Evolutionary conservation across 2,329 filamentous ascomycete genomes (phyloP), one percentile per base, ranked within the genome.

Genomic region (Curvularia lunata): DNA sequence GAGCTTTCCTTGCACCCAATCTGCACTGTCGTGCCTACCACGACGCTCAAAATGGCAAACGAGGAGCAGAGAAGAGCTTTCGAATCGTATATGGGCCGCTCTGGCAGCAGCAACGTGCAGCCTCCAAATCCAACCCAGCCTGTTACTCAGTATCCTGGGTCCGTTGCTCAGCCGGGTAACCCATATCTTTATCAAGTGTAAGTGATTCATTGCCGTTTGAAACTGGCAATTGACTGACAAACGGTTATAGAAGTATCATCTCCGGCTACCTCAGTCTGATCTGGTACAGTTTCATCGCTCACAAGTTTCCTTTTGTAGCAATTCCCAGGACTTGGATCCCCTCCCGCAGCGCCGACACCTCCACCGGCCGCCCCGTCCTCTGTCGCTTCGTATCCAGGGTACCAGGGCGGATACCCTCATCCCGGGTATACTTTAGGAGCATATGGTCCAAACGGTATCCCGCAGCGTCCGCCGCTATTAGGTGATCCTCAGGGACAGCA

Each of bases 21-120:
- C 46, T 61, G 37, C 54, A 59, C 58, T 41, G 50, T 51, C 46
- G 63, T 64, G 48, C 61, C 56, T 68, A 56, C 64, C 41, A 58
- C 41, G 30, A 12, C 45, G n/a, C 9, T 48, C 37, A 54, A 40
- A 57, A 63, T 72, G 70, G 66, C 66, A 27, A 69, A 67, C 52
- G 71, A 72, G 41, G 72, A 74, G 58, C 68, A 73, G 50, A 58
- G 64, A 51, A 67, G 62, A 48, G 71, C 70, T 6, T 75, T 72
- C 56, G 64, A 64, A 37, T 64, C 67, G 48, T 74, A 72, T 52
- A 73, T 75, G 71, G 65, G 70, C 40, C 55, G 51, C 58, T 61
- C 53, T 18, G 41, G 37, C 19, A 25, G 47, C 32, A 52, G 40
- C 48, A 54, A 28, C 32, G 23, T n/a, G 25, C 55, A 54, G 40